Base-by-base conservation (phyloP, 257 asterid species). In the Solanum pinnatisectum region DNA sequence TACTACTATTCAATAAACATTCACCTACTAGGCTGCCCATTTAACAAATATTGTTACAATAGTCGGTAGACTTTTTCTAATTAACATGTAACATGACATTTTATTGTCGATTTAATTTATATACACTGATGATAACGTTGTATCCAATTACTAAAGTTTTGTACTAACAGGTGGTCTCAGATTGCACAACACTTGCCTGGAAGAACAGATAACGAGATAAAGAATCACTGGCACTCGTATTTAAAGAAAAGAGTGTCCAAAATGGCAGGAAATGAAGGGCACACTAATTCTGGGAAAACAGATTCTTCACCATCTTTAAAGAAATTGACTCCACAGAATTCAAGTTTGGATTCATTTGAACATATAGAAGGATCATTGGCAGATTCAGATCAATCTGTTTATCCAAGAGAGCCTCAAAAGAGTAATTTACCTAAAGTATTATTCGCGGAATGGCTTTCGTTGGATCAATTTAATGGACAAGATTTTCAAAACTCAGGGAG, bases 371-470 rank as follows among this genome's bases (percentile, higher is more conserved):
- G 70, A 15, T 86, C 90, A 84, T 23, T 67, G 9, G 59, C 84
- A 36, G 89, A 91, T 82, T 91, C 92, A 72, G 93, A 93, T 40
- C 93, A 91, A 84, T 90, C 92, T 4, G 87, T 16, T 74, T 36
- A 68, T 72, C 83, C 84, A 35, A 33, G 8, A 23, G 90, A 87
- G 81, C 46, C 84, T 87, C 88, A 67, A 36, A 91, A 88, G n/a
- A 56, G 90, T 88, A 92, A 56, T 49, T 88, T 92, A 33, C 99
- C 98, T 0, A 94, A 94, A 89, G 89, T 95, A 74, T 60, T 96
- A 8, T 96, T 96, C 73, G 89, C 99, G 4, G 99, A 96, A 87
- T 96, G 99, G 99, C 90, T 96, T 16, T 90, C 91, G 16, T 81
- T 89, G 1, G 97, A 96, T 87, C 90, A 90, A 65, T 92, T 92